Evolutionary conservation across 768 basidiomycete genomes (phyloP).

Genomic region (Podaxis rugospora): DNA sequence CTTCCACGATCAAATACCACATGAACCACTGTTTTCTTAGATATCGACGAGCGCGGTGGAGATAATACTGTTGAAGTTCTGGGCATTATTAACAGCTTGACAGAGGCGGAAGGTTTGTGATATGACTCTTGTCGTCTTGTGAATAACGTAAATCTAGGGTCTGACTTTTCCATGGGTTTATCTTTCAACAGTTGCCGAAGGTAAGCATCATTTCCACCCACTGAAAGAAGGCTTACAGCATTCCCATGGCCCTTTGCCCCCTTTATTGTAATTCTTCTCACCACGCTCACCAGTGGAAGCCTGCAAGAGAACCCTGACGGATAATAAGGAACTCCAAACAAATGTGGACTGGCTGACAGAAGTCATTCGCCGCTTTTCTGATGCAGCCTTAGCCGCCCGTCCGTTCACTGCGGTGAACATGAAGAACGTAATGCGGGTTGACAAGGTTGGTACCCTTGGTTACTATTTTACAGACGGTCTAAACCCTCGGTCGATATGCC

Average conservation of each 20-base stretch:
- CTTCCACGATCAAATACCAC: not conserved
- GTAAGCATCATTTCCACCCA: conserved; percentile 30
- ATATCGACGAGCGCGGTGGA: conserved; percentile 62
- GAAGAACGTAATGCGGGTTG: conserved; percentile 48
- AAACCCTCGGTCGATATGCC: conserved; percentile 3
- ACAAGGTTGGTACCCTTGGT: conserved; percentile 49
- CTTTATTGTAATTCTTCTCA: not conserved
- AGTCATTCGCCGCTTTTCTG: conserved; percentile 65
- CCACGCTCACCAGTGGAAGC: conserved; percentile 50
- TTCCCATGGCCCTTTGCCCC: not conserved
- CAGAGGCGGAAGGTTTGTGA: conserved; percentile 61
- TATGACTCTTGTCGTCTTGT: conserved; percentile 14
- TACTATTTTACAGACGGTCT: not conserved
- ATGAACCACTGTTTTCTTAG: conserved; percentile 24
- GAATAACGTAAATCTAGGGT: conserved; percentile 21
- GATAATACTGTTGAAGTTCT: conserved; percentile 73
- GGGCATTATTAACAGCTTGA: conserved; percentile 59
- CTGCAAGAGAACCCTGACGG: conserved; percentile 52
- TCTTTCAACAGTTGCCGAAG: conserved; percentile 44
- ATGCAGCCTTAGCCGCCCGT: conserved; percentile 53
- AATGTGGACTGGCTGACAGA: conserved; percentile 85
- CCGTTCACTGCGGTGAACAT: conserved; percentile 62
- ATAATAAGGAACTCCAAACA: conserved; percentile 44
- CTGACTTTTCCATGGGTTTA: conserved; percentile 10
- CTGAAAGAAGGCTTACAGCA: not conserved